Conservation (phyloP, 805 yeast genomes). For the Hanseniaspora osmophila region DNA sequence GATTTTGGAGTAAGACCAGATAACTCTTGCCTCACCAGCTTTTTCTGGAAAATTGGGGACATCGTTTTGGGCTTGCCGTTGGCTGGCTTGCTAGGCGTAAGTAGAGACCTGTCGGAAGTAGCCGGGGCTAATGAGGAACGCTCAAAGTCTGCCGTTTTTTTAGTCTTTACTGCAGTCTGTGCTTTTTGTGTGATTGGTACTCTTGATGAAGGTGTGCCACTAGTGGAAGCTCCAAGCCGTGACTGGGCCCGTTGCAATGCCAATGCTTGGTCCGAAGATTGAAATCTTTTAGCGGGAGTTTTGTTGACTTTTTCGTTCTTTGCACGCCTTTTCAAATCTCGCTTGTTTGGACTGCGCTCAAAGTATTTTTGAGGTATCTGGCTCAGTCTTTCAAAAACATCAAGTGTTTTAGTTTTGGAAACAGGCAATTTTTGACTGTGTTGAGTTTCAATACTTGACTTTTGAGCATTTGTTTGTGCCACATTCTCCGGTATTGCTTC, state of each 20-base stretch:
- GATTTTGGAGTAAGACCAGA: not conserved
- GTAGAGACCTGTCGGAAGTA: conserved; percentile 4
- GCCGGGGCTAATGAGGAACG: not conserved
- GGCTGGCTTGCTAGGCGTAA: conserved; percentile 7
- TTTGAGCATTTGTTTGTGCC: not conserved
- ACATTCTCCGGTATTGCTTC: too few species aligned
- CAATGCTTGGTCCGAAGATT: not conserved
- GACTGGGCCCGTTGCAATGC: not conserved
- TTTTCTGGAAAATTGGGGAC: conserved; percentile 1
- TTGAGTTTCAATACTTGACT: not conserved
- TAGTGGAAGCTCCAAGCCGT: not conserved
- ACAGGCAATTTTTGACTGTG: not conserved
- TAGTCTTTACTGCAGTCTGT: not conserved
- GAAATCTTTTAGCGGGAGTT: conserved; percentile 2
- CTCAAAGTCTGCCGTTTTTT: not conserved
- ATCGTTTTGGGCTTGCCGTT: not conserved
- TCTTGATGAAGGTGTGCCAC: not conserved
- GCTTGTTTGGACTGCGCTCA: conserved; percentile 13
- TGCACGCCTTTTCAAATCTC: conserved; percentile 4
- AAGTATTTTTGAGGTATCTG: conserved; percentile 19
- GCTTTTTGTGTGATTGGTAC: not conserved
- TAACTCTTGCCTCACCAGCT: not conserved
- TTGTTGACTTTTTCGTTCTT: not conserved
- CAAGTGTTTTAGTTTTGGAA: conserved; percentile 1
- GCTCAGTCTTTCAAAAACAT: conserved; percentile 21